Evolutionary conservation across 2,329 filamentous ascomycete species (phyloP).

Genomic region (Calonectria ilicicola): DNA sequence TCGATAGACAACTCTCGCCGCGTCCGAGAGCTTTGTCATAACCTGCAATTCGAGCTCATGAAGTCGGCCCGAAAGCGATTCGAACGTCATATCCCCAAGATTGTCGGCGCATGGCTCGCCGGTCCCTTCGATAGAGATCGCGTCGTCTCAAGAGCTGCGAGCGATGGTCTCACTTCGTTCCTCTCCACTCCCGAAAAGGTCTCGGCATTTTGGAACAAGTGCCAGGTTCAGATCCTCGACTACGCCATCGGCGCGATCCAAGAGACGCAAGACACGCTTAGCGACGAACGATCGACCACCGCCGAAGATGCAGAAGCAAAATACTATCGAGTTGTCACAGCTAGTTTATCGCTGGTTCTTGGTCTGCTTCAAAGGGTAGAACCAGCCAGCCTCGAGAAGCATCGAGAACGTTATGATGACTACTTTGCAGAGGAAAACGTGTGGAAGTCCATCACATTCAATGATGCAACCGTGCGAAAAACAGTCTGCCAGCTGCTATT

Average conservation of each 20-base stretch:
- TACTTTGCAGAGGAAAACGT: constrained; percentile 76
- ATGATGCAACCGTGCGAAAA: constrained; percentile 66
- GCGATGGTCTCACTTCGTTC: constrained; percentile 80
- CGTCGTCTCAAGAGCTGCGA: constrained; percentile 79
- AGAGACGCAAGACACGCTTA: constrained; percentile 85
- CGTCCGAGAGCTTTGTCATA: constrained; percentile 89
- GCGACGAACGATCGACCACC: constrained; percentile 88
- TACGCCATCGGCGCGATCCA: constrained; percentile 84
- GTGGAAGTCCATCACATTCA: constrained; percentile 75
- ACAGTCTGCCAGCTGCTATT: constrained; percentile 64
- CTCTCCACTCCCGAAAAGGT: constrained; percentile 86
- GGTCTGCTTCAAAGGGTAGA: constrained; percentile 64
- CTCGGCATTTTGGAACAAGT: constrained; percentile 81
- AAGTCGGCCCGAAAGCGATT: constrained; percentile 82
- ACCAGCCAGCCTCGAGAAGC: constrained; percentile 67
- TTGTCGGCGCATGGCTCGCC: constrained; percentile 91
- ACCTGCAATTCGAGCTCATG: constrained; percentile 73
- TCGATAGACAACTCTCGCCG: constrained; percentile 91
- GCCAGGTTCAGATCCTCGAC: constrained; percentile 83
- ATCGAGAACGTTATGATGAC: constrained; percentile 70
- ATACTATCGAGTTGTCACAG: constrained; percentile 79
- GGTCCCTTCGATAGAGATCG: constrained; percentile 90
- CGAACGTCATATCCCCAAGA: constrained; percentile 79
- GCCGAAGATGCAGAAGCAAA: constrained; percentile 88
- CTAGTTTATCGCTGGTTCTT: constrained; percentile 66